These are phyloP conservation scores for Chytridium lagenaria DNA, from an alignment of 371 early-diverging fungal genomes.

Conservation along the genomic window DNA sequence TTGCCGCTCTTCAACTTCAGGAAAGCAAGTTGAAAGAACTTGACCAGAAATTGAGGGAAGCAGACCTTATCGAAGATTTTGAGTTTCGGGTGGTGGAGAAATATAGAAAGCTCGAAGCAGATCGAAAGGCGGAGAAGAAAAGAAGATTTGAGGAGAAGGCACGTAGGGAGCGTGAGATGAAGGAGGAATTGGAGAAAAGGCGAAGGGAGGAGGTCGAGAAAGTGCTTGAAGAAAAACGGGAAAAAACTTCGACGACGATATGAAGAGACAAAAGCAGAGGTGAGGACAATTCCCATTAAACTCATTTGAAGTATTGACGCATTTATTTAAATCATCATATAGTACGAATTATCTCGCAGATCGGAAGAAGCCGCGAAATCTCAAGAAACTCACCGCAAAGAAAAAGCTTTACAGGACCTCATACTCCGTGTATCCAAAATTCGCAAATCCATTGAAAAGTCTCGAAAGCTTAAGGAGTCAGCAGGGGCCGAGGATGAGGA, in stretches of 20 bases:
- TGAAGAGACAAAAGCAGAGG: slow-evolving; percentile 8
- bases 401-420: background rate
- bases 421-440: slow-evolving; percentile 26
- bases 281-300: background rate
- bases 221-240: slow-evolving; percentile 9
- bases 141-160: slow-evolving; percentile 18
- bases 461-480: background rate
- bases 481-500: background rate
- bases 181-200: background rate
- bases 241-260: background rate
- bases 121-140: background rate
- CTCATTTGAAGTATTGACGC: background rate
- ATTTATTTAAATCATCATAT: background rate
- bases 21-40: slow-evolving; percentile 16
- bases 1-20: slow-evolving; percentile 28
- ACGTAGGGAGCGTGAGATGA: background rate
- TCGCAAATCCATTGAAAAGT: slow-evolving; percentile 16
- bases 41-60: slow-evolving; percentile 16
- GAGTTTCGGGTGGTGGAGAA: slow-evolving; percentile 28
- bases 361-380: background rate
- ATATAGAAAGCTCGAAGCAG: slow-evolving; percentile 6
- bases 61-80: slow-evolving; percentile 23
- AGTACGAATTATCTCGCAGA: background rate
- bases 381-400: background rate
- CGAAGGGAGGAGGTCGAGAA: background rate